Evolutionary conservation across 2,329 filamentous ascomycete species (phyloP), one percentile per base, ranked within the genome.

Genomic region (Sporothrix curviconia): DNA sequence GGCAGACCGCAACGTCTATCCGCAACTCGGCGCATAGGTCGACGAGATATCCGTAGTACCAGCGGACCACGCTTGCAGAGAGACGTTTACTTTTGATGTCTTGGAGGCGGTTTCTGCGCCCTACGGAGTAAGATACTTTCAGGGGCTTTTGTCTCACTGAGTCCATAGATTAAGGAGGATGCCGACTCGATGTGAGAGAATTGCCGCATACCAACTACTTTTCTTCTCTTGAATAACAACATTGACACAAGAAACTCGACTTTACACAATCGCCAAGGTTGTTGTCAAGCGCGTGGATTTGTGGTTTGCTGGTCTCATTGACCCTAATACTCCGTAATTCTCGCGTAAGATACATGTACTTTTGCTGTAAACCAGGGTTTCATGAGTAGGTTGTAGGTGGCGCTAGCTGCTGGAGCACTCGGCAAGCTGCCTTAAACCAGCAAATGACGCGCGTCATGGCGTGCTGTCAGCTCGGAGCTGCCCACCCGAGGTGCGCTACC

Each of bases 391-490:
- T n/a, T n/a, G n/a, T 14, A 50, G 30, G 30, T 11, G 53, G 53
- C 19, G 37, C 32, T 30, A 36, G n/a, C n/a, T n/a, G n/a, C n/a
- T n/a, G 52, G 36, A 40, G 19, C 36, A 30, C 2, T 12, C 51
- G 17, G 51, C 51, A n/a, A 43, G 11, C 6, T 25, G 51, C 17
- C 12, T 36, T 39, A 42, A 40, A 25, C n/a, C 43, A 40, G 34
- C 54, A 34, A 56, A 56, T 56, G 19, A 22, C 42, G 42, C 42
- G 53, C 53, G 53, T 47, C 17, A 19, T n/a, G 17, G n/a, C n/a
- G 36, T 15, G 36, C 49, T 25, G 34, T 28, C 49, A 39, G 15
- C 49, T 39, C 14, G 15, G 47, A n/a, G 32, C 46, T 32, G 49
- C 49, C 49, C 49, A 30, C 32, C 49, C 36, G 36, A 52, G 30